A percentile compares a stretch with the other conserved stretches of the same genome.
Evolutionary conservation across 768 basidiomycete species (phyloP).

Genomic region (Lactifluus subvellereus): DNA sequence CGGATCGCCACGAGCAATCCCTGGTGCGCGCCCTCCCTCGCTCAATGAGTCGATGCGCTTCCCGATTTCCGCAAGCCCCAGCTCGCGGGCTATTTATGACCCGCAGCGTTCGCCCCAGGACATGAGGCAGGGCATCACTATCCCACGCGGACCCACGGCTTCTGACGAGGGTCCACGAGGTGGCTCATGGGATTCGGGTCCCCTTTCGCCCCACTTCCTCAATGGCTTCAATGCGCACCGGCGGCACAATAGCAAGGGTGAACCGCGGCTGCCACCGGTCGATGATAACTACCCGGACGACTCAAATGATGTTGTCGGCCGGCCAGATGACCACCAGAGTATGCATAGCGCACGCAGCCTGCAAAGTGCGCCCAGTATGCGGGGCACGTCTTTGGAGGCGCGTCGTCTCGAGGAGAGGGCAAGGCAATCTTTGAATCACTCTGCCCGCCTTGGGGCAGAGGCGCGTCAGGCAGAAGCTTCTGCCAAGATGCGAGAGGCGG

Average conservation of each 20-base stretch:
- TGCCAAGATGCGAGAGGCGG: constrained; percentile 10
- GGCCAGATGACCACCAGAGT: constrained; percentile 7
- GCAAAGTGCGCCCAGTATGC: constrained; percentile 16
- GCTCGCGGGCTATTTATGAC: too few relatives aligned
- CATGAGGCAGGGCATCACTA: constrained; percentile 17
- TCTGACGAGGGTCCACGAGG: constrained; percentile 19
- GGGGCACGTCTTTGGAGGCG: constrained; percentile 14
- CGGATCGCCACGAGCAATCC: constrained; percentile 9
- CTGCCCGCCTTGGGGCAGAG: too few relatives aligned
- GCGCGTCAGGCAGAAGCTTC: too few relatives aligned
- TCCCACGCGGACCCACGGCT: constrained; percentile 14
- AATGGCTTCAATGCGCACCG: constrained; percentile 12
- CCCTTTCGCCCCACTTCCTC: constrained; percentile 15
- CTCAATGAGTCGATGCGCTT: constrained; percentile 15
- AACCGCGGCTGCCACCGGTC: constrained; percentile 5
- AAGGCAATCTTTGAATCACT: too few relatives aligned
- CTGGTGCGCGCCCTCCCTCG: constrained; percentile 15
- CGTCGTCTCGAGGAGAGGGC: too few relatives aligned
- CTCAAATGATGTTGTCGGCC: constrained; percentile 20
- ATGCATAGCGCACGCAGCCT: not conserved
- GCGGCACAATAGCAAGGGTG: constrained; percentile 16
- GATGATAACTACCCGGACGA: constrained; percentile 10
- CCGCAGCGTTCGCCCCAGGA: too few relatives aligned
- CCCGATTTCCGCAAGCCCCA: constrained; percentile 15
- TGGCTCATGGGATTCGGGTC: constrained; percentile 11